Percentiles rank a stretch among this genome's conserved stretches.
phyloP scores from a whole-genome alignment of 495 filamentous ascomycete species.

The Podospora didyma region DNA sequence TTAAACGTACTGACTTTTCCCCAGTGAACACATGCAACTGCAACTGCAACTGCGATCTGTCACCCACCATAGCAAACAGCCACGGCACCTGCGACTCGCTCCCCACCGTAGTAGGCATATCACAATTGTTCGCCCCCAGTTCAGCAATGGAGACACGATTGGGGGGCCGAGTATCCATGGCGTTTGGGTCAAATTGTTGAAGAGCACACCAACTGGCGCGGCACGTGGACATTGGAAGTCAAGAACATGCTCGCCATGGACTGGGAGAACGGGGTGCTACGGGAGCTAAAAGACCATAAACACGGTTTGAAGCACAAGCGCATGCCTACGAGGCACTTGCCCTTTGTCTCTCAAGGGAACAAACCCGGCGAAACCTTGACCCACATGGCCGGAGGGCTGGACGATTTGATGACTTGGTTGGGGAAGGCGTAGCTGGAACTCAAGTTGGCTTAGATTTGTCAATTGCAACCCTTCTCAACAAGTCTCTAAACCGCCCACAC shows the following conservation, averaged over 20 bases:
- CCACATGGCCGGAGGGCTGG: conserved; percentile 10
- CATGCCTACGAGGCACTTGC: background rate
- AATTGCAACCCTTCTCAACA: too few species aligned
- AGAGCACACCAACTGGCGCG: conserved; percentile 18
- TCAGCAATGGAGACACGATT: conserved; percentile 1
- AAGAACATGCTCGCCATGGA: conserved; percentile 18
- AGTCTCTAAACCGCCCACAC: too few species aligned
- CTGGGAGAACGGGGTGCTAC: conserved; percentile 11
- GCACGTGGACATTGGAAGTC: conserved; percentile 13
- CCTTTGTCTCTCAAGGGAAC: background rate
- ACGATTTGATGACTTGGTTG: conserved; percentile 15
- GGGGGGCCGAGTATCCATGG: conserved; percentile 13
- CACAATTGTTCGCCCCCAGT: background rate
- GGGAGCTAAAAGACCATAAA: conserved; percentile 7
- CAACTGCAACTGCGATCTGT: too few species aligned
- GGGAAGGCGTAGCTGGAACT: conserved; percentile 11
- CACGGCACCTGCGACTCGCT: background rate
- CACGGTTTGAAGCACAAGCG: background rate
- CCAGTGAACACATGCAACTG: too few species aligned
- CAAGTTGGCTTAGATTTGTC: too few species aligned
- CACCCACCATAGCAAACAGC: too few species aligned
- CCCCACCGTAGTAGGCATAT: background rate
- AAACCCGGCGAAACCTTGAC: background rate
- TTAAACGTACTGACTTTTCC: too few species aligned
- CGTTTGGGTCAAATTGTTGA: conserved; percentile 8